phyloP scores from a whole-genome alignment of 345 rosid species.

The Gossypium ekmanianum region DNA sequence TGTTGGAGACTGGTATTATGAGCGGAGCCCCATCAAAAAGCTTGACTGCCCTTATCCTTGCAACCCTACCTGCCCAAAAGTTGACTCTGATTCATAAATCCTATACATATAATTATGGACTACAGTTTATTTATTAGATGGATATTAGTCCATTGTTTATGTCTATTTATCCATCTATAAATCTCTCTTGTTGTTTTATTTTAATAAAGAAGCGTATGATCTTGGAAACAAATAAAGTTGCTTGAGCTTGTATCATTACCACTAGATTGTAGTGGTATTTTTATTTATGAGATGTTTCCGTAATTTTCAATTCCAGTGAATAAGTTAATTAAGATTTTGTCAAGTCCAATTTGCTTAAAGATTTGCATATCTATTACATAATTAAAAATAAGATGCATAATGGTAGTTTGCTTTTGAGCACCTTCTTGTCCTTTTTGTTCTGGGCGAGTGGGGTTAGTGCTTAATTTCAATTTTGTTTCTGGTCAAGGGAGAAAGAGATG shows the following conservation, averaged over 20 bases:
- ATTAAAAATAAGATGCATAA: too few relatives aligned
- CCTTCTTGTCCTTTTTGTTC: too few relatives aligned
- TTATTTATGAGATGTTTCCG: neutral
- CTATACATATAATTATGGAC: neutral
- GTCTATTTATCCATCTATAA: neutral
- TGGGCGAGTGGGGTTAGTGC: too few relatives aligned
- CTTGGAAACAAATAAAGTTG: neutral
- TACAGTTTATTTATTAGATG: neutral
- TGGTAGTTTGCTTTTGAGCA: too few relatives aligned
- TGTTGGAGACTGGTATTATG: conserved; percentile 81
- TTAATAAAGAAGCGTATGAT: neutral
- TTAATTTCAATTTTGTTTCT: too few relatives aligned
- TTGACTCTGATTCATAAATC: conserved; percentile 19
- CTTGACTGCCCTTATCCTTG: conserved; percentile 81
- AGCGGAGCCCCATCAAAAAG: conserved; percentile 53
- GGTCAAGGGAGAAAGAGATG: too few relatives aligned
- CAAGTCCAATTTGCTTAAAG: too few relatives aligned
- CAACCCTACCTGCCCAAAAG: conserved; percentile 70
- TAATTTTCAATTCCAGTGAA: neutral
- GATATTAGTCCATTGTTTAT: neutral
- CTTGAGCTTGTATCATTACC: neutral
- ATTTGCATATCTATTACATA: too few relatives aligned
- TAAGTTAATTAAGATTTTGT: too few relatives aligned
- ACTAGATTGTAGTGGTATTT: neutral
- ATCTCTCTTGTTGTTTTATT: neutral